Conservation (phyloP, 2,329 filamentous ascomycete genomes). For the Fusarium luffae region DNA sequence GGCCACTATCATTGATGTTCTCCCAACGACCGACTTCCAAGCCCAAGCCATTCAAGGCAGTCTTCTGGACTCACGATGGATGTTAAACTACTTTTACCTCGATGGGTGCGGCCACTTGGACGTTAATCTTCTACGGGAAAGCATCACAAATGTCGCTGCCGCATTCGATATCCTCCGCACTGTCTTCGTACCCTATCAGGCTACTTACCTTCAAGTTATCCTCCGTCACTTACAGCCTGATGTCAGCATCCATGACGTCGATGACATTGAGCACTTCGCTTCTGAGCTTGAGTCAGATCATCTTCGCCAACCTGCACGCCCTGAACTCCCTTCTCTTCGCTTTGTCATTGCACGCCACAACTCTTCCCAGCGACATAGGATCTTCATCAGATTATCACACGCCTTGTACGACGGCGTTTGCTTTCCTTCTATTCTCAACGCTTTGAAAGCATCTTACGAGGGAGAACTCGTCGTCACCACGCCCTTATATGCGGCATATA, state of each 20-base stretch:
- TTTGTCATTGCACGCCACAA: constrained; percentile 16
- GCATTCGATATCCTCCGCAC: constrained; percentile 32
- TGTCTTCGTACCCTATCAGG: constrained; percentile 23
- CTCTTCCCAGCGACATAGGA: constrained; percentile 13
- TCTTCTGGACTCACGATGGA: constrained; percentile 38
- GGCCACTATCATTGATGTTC: constrained; percentile 38
- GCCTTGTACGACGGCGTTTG: constrained; percentile 32
- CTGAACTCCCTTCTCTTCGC: constrained; percentile 8
- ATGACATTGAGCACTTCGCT: constrained; percentile 18
- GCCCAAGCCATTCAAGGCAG: constrained; percentile 25
- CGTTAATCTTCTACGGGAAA: constrained; percentile 9
- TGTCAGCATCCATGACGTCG: constrained; percentile 11
- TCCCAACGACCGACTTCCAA: constrained; percentile 40
- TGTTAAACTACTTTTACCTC: constrained; percentile 30
- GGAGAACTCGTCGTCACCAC: neutral
- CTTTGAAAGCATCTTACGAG: constrained; percentile 16
- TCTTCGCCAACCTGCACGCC: neutral
- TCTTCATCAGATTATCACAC: constrained; percentile 32
- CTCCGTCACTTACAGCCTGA: constrained; percentile 20
- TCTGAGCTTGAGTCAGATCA: neutral
- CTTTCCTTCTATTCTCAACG: constrained; percentile 23
- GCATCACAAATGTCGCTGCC: constrained; percentile 27
- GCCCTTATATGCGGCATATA: constrained; percentile 14
- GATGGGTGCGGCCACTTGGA: constrained; percentile 16
- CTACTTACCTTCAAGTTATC: constrained; percentile 25